A percentile compares a stretch with the other conserved stretches of the same genome.
phyloP scores from a whole-genome alignment of 2,329 filamentous ascomycete species.

The Aspergillus sp. region DNA sequence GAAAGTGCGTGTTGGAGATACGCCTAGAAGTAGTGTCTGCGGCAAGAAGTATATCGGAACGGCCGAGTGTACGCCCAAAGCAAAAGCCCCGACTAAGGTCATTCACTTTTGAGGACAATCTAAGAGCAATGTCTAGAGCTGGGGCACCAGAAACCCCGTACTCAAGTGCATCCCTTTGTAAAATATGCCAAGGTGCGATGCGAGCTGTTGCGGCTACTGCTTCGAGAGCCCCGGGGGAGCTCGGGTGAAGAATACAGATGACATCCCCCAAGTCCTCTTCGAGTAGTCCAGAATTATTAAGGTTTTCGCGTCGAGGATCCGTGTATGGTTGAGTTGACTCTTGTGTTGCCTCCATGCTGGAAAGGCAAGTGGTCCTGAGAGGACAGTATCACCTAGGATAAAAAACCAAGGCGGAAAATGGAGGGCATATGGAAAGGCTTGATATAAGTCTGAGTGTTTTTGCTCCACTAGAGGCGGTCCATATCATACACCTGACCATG shows the following conservation, averaged over 20 bases:
- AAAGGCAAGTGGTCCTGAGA: neutral
- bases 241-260: constrained; percentile 82
- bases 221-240: constrained; percentile 67
- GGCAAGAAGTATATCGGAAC: constrained; percentile 71
- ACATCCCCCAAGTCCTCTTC: constrained; percentile 85
- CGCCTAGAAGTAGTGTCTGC: constrained; percentile 69
- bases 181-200: constrained; percentile 58
- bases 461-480: constrained; percentile 22
- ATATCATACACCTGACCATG: constrained; percentile 15
- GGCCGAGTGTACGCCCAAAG: constrained; percentile 73
- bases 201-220: constrained; percentile 63
- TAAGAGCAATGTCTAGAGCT: constrained; percentile 68
- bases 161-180: constrained; percentile 51
- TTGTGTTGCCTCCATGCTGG: constrained; percentile 51
- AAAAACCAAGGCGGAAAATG: constrained; percentile 15
- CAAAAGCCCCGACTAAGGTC: constrained; percentile 71
- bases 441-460: constrained; percentile 7
- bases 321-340: constrained; percentile 74
- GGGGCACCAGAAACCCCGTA: constrained; percentile 37
- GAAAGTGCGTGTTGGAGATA: constrained; percentile 94
- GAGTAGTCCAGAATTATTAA: constrained; percentile 78
- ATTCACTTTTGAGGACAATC: constrained; percentile 72
- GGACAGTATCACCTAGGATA: constrained; percentile 15
- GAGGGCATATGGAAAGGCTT: constrained; percentile 22
- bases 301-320: constrained; percentile 76